Evolutionary conservation across 192 early-diverging fungal genomes (phyloP), one percentile per base, ranked within the genome.

Genomic region (Coemansia sp.): DNA sequence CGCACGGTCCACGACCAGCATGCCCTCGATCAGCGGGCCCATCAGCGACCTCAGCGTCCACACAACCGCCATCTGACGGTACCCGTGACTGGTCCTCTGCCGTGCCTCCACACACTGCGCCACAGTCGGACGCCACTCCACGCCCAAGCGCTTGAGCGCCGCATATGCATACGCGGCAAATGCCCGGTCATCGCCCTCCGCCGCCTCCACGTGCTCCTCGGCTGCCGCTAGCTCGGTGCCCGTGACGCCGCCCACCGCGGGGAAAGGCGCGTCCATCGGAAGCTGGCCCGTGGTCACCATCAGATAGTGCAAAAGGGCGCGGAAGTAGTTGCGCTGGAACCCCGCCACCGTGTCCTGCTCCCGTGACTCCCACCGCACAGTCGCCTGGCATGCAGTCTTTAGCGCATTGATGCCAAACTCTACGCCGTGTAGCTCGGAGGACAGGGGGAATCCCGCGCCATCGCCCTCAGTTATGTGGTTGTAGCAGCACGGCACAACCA

Each of bases 401-500:
- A 87, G 84, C 2, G 87, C 85, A 28, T 87, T 86, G 7, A 79
- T 77, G 0, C 91, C 89, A 1, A 93, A 57, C 13, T 66, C 47
- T 10, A 77, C 64, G 39, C 66, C 71, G 3, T 11, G 33, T 36
- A 68, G 58, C 12, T 16, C 66, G 1, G 23, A 43, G 10, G 60
- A 76, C 37, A 65, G 42, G n/a, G 79, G 63, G 39, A 84, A 75
- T 41, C 77, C 73, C 7, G 64, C 62, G 8, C 21, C 50, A 1
- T 20, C 31, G 6, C 45, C 55, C 62, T 93, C 90, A 0, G 91
- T 83, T 14, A 95, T 76, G 65, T 80, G 83, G 76, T 96, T 92
- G 70, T 96, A 94, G 75, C 94, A 96, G 83, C 94, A 94, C 10
- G 90, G 89, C 11, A 93, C 91, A 47, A 84, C 82, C 13, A 88